phyloP scores from a whole-genome alignment of 2,329 filamentous ascomycete species.

The Ophiosphaerella herpotricha region DNA sequence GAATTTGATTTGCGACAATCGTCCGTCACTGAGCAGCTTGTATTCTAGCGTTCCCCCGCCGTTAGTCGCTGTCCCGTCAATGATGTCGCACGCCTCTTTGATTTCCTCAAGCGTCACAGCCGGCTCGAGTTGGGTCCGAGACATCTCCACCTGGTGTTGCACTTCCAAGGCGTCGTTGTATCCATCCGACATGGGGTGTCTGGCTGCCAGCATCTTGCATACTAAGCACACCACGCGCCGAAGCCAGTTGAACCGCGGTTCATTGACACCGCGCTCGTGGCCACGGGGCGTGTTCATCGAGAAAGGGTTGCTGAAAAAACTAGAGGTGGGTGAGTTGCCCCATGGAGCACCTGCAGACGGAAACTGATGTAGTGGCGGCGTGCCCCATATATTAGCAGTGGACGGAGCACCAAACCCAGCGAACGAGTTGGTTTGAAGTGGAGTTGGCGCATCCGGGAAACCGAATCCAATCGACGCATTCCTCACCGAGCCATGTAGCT shows the following conservation, averaged over 20 bases:
- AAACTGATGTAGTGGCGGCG: constrained; percentile 47
- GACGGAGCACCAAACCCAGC: constrained; percentile 37
- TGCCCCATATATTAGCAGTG: constrained; percentile 48
- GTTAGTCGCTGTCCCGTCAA: constrained; percentile 76
- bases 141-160: constrained; percentile 66
- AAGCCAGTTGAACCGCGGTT: constrained; percentile 39
- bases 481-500: constrained; percentile 36
- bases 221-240: constrained; percentile 71
- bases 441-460: constrained; percentile 41
- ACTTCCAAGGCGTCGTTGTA: constrained; percentile 72
- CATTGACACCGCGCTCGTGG: constrained; percentile 32
- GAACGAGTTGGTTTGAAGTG: constrained; percentile 38
- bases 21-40: constrained; percentile 55
- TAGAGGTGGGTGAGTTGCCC: constrained; percentile 46
- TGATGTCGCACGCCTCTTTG: constrained; percentile 84
- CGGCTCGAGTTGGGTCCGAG: constrained; percentile 63
- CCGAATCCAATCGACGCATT: constrained; percentile 39
- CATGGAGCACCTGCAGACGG: constrained; percentile 46
- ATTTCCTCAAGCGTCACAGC: constrained; percentile 69
- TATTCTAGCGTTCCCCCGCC: constrained; percentile 88
- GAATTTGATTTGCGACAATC: constrained; percentile 50
- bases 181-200: constrained; percentile 57
- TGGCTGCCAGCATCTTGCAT: constrained; percentile 67
- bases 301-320: constrained; percentile 42
- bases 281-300: constrained; percentile 29